phyloP scores from a whole-genome alignment of 805 yeast species.

The Yarrowia hollandica region DNA sequence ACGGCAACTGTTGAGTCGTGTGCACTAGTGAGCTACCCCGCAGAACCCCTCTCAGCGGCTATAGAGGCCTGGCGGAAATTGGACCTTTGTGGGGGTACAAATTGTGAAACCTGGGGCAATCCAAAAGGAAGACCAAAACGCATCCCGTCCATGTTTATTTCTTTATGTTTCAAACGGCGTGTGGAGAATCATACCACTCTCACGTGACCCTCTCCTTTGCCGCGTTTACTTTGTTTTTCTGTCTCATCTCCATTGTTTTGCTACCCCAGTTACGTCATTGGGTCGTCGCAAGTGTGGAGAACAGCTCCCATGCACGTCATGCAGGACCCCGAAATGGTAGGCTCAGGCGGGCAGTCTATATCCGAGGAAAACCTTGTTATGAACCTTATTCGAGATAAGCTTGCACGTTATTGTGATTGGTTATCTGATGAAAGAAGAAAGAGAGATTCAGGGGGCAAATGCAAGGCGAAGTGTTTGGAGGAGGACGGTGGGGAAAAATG shows the following conservation, averaged over 20 bases:
- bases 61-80: neutral
- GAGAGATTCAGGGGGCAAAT: too few species aligned
- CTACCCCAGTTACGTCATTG: constrained; percentile 17
- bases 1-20: constrained; percentile 18
- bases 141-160: too few species aligned
- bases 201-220: too few species aligned
- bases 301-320: neutral
- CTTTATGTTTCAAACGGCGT: too few species aligned
- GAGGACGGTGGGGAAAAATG: too few species aligned
- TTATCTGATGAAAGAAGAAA: neutral
- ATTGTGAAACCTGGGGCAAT: too few species aligned
- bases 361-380: neutral
- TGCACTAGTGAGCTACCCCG: constrained; percentile 9
- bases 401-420: neutral
- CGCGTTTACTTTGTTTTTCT: neutral
- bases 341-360: neutral
- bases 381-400: neutral
- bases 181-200: neutral
- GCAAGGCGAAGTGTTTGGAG: too few species aligned
- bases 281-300: neutral
- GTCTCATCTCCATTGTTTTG: too few species aligned
- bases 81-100: too few species aligned
- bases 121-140: too few species aligned
- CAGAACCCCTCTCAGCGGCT: constrained; percentile 16
- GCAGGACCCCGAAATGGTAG: constrained; percentile 14